Base-by-base conservation (phyloP, 1,284 basidiomycete genomes). In the Cutaneotrichosporon mucoides region DNA sequence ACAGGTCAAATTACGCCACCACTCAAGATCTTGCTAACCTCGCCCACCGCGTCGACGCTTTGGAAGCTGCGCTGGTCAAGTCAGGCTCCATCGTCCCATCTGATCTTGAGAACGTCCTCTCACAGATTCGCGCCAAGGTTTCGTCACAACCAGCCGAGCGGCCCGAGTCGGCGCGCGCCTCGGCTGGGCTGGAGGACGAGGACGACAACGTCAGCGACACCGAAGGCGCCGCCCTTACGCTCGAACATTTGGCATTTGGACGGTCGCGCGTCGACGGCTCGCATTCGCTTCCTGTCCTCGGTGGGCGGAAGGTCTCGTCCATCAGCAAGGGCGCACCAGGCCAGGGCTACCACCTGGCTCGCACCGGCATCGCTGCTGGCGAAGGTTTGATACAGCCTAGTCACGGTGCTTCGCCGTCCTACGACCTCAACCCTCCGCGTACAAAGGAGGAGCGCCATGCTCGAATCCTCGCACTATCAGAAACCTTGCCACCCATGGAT, bases 221-320 rank as follows among this genome's bases (percentile, higher is more conserved):
- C 0, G 78, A 79, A 59, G 77, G 75, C 15, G 78, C 78, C 0
- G 78, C 77, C 4, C 64, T 78, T 16, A 79, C 76, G 0, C 67
- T 79, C 6, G 78, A 79, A 54, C 76, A 79, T 53, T 66, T 79
- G 9, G 76, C 77, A 2, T 79, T 77, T 60, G 77, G 77, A 3
- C 69, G 76, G n/a, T 69, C 71, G 5, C 61, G 73, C 7, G 65
- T 68, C 8, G 75, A 70, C 36, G 75, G 75, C 8, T 57, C 64
- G 7, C 73, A 75, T 55, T 65, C 71, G 3, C 58, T 76, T 24
- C 70, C 75, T 13, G 68, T 71, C 54, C 73, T 76, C 56, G 58
- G 53, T 5, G 56, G 65, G 2, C 59, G 71, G 35, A 60, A 55
- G 43, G 50, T 48, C 12, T 71, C 68, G 5, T 66, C 69, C 2